Evolutionary conservation across 345 rosid species (phyloP), one percentile per base, ranked within the genome.

Genomic region (Psidium friedrichsthalianum): DNA sequence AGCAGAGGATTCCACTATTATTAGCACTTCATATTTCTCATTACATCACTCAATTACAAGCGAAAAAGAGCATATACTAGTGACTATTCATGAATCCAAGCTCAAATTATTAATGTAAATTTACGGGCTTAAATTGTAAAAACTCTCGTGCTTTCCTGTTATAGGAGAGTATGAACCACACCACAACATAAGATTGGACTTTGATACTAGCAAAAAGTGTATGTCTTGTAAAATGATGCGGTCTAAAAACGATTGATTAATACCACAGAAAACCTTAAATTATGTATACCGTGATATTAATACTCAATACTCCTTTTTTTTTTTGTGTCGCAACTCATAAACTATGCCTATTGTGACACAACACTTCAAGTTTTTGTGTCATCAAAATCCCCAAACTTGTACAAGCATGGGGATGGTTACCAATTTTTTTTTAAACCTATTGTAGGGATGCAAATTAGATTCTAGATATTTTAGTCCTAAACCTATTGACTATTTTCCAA

Each of bases 361-460:
- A 29, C 42, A 64, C 3, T 32, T 21, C 3, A 29, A 64, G 3
- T 64, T 29, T 64, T 64, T 29, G 42, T 29, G 5, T 16, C 20
- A 29, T 1, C 1, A 15, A 64, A 29, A 29, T 40, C 11, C 22
- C 11, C 11, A 29, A 64, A 64, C 76, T 0, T 64, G 22, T 36
- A 29, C 36, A 0, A 3, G 1, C 5, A 61, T 58, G 5, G 21
- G 18, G 42, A 61, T 64, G 16, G 16, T 64, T 29, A 64, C 20
- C 1, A 64, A 32, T n/a, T 1, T 15, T 29, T 0, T 64, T 40
- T 40, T 2, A 16, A 29, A 64, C 2, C 0, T 29, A 32, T 64
- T 8, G 10, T 16, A 64, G 0, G 1, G 2, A 64, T 64, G 76
- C 1, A 0, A 15, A 16, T 64, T 64, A 14, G 16, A 1, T 64